Conservation (phyloP, 169 alveolate species). For the Sarcocystis neurona region DNA sequence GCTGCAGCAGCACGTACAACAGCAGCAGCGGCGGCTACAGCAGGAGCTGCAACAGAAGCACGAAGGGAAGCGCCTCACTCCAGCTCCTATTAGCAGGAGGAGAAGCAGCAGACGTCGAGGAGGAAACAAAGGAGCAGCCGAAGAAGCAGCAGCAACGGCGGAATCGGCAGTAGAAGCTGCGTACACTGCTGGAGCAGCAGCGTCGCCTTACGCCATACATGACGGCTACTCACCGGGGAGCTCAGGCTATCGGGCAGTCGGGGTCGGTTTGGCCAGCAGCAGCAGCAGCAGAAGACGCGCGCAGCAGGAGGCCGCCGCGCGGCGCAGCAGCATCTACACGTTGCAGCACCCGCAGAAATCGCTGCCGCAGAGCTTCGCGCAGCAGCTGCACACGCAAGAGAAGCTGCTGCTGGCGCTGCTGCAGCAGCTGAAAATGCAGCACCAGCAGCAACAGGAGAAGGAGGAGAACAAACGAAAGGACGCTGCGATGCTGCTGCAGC, state of each 20-base stretch:
- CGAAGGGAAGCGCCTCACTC: no score
- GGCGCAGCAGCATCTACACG: not conserved
- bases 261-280: not conserved
- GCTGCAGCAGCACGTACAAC: no score
- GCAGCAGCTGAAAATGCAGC: not conserved
- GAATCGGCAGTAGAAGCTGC: no score
- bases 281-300: not conserved
- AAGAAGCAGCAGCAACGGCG: no score
- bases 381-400: not conserved
- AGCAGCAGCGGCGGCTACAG: no score
- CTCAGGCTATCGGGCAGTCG: not conserved
- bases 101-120: no score
- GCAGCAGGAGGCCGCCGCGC: not conserved
- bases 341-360: not conserved
- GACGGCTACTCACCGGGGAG: not conserved
- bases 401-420: not conserved
- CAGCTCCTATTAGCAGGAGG: no score
- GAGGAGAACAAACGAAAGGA: not conserved
- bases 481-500: not conserved
- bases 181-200: no score
- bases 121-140: no score
- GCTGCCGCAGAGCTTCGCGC: not conserved
- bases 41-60: no score
- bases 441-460: not conserved
- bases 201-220: not conserved